Evolutionary conservation across 148 eudicot species (phyloP).

Genomic region (Cornus controversa): DNA sequence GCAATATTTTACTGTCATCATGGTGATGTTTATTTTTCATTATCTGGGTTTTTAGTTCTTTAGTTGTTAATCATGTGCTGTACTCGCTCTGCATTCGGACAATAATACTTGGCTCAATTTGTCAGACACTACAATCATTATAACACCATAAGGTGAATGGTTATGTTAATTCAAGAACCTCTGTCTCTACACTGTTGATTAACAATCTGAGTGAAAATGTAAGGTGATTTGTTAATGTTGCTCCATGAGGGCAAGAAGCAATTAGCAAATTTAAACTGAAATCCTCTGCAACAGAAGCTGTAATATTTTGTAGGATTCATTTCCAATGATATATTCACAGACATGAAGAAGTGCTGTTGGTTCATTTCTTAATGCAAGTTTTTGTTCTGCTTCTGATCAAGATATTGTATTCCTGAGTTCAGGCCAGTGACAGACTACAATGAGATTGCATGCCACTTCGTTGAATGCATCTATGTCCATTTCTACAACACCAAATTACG

Average conservation of each 20-base stretch:
- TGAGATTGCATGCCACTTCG: slow-evolving; percentile 75
- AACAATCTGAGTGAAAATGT: background rate
- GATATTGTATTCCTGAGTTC: slow-evolving; percentile 23
- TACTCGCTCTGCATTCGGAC: background rate
- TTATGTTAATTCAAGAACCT: background rate
- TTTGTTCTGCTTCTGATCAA: background rate
- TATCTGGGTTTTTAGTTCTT: background rate
- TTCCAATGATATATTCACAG: background rate
- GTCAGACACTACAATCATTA: background rate
- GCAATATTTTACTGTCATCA: background rate
- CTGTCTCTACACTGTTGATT: background rate
- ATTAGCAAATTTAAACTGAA: background rate
- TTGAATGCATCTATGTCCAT: slow-evolving; percentile 77
- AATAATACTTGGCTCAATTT: background rate
- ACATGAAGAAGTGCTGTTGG: background rate
- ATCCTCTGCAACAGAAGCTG: background rate
- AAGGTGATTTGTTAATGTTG: background rate
- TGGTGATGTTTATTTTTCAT: background rate
- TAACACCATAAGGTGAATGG: background rate
- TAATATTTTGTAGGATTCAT: background rate
- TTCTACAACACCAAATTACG: slow-evolving; percentile 43
- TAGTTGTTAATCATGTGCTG: background rate
- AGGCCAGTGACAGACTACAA: slow-evolving; percentile 84
- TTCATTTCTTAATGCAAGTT: slow-evolving; percentile 4
- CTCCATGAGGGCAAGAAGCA: background rate